These are phyloP conservation scores for Teratosphaeria pseudoeucalypti DNA, from an alignment of 2,329 filamentous ascomycete genomes.

Conservation along the genomic window DNA sequence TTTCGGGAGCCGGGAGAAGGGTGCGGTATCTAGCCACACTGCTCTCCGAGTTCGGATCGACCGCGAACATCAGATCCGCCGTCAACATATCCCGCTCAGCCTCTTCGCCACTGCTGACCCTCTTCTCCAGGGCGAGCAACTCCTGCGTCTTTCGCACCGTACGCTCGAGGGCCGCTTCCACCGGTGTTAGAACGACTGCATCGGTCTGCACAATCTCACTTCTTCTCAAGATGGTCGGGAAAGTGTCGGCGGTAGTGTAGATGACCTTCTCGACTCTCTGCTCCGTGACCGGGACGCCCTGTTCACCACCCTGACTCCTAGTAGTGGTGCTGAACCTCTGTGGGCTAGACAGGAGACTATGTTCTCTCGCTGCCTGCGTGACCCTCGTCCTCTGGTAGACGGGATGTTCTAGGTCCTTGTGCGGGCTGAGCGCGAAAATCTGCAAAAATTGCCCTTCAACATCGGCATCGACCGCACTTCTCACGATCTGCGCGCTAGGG, in stretches of 20 bases:
- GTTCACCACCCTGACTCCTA: constrained; percentile 52
- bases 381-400: constrained; percentile 85
- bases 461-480: constrained; percentile 56
- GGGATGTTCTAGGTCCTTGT: constrained; percentile 71
- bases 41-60: constrained; percentile 62
- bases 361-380: constrained; percentile 73
- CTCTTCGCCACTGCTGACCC: constrained; percentile 50
- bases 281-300: constrained; percentile 48
- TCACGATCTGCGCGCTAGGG: constrained; percentile 72
- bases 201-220: constrained; percentile 69
- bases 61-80: constrained; percentile 65
- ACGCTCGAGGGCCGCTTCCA: constrained; percentile 83
- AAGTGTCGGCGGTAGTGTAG: constrained; percentile 73
- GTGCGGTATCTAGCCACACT: constrained; percentile 70
- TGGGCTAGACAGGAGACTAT: constrained; percentile 69
- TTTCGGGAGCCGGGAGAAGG: constrained; percentile 48
- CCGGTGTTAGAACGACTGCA: constrained; percentile 56
- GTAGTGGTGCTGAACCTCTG: constrained; percentile 67
- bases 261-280: constrained; percentile 76
- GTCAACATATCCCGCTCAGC: constrained; percentile 54
- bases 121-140: constrained; percentile 64
- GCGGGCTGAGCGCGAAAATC: constrained; percentile 67
- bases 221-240: constrained; percentile 80
- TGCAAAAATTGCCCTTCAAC: constrained; percentile 86
- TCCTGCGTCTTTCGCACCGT: constrained; percentile 86